Evolutionary conservation across 148 eudicot species (phyloP).

Genomic region (Diospyros lotus): DNA sequence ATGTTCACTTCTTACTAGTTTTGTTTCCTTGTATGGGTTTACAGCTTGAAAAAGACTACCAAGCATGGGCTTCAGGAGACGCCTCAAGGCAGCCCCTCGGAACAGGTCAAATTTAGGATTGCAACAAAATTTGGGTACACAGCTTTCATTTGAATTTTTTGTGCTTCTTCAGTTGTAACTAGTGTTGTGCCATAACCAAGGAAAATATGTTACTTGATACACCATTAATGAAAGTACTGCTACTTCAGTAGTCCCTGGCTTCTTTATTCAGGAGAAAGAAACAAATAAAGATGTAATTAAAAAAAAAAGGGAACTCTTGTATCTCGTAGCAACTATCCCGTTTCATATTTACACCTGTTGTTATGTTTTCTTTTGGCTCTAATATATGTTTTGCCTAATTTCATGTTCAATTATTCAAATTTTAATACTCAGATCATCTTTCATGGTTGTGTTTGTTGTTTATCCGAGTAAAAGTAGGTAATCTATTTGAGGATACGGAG

Average conservation of each 20-base stretch:
- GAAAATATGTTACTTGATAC: neutral
- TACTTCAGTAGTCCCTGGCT: neutral
- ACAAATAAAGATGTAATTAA: neutral
- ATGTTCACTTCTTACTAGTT: neutral
- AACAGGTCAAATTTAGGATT: constrained; percentile 63
- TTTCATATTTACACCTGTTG: neutral
- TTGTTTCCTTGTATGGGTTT: constrained; percentile 3
- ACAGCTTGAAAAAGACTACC: constrained; percentile 79
- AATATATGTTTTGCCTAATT: neutral
- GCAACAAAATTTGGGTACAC: neutral
- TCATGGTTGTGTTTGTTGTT: neutral
- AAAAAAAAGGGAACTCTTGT: neutral
- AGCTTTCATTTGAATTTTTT: no score
- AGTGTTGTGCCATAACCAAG: neutral
- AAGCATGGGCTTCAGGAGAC: constrained; percentile 91
- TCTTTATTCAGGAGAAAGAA: neutral
- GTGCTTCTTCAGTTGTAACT: no score
- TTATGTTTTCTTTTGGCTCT: neutral
- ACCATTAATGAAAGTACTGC: neutral
- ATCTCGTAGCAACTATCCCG: constrained; percentile 1
- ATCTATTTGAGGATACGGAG: no score
- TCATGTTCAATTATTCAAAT: neutral
- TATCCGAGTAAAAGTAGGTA: no score
- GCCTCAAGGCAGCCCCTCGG: constrained; percentile 85
- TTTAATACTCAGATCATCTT: neutral